Evolutionary conservation across 148 eudicot species (phyloP).

Genomic region (Nyssa sinensis): DNA sequence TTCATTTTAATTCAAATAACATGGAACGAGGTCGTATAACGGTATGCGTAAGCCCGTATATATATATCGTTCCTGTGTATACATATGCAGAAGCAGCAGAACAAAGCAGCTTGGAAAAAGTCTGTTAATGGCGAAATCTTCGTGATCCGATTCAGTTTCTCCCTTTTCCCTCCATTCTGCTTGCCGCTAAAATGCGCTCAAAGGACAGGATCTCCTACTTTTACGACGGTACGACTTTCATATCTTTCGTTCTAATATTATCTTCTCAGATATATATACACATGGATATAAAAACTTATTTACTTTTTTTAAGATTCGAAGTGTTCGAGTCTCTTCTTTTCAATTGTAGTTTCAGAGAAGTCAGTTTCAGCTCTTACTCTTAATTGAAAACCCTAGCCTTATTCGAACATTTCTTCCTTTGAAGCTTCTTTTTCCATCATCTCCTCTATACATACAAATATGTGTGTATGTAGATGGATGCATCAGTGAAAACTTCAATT

Average conservation of each 20-base stretch:
- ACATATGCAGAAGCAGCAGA: too few species aligned
- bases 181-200: conserved; percentile 58
- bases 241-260: not conserved
- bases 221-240: conserved; percentile 65
- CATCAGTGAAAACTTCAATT: not conserved
- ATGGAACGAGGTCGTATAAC: too few species aligned
- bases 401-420: not conserved
- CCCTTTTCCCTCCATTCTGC: not conserved
- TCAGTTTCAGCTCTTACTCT: not conserved
- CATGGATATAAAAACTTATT: not conserved
- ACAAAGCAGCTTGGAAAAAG: not conserved
- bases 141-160: not conserved
- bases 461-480: not conserved
- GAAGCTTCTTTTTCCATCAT: not conserved
- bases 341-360: not conserved
- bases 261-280: not conserved
- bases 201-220: conserved; percentile 91
- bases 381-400: not conserved
- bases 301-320: not conserved
- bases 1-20: too few species aligned
- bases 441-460: not conserved
- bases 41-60: too few species aligned
- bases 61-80: too few species aligned
- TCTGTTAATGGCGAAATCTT: conserved; percentile 12
- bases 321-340: not conserved